Conservation (phyloP, 345 rosid genomes). For the Noccaea bulbosa region DNA sequence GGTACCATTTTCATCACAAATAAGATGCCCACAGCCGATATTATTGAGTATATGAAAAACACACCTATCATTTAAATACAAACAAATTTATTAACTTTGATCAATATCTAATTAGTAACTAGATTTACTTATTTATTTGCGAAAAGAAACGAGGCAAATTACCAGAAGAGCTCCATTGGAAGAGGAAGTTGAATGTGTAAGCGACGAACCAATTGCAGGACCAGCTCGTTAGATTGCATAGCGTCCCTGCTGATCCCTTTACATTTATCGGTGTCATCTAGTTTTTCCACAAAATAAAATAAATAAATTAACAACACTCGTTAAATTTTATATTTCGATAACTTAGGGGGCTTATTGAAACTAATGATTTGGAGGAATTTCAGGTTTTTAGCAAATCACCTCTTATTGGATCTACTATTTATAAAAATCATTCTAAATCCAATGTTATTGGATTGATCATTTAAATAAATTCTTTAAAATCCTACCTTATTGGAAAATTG, state of each 20-base stretch:
- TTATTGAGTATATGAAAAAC: constrained; percentile 59
- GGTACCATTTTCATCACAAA: constrained; percentile 73
- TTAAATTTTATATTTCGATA: background rate
- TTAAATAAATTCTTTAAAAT: too few relatives aligned
- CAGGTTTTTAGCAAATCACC: too few relatives aligned
- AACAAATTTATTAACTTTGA: background rate
- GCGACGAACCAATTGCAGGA: constrained; percentile 74
- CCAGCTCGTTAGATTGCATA: constrained; percentile 81
- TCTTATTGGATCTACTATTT: too few relatives aligned
- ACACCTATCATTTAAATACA: constrained; percentile 49
- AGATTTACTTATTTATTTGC: background rate
- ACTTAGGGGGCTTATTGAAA: too few relatives aligned
- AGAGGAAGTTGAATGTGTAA: constrained; percentile 63
- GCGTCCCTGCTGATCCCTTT: constrained; percentile 85
- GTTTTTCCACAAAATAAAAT: background rate
- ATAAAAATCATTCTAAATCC: too few relatives aligned
- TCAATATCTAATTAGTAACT: background rate
- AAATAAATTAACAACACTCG: background rate
- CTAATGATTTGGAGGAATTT: too few relatives aligned
- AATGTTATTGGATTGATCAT: too few relatives aligned
- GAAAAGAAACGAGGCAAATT: background rate
- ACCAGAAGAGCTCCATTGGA: constrained; percentile 40
- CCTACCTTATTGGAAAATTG: too few relatives aligned
- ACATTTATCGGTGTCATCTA: constrained; percentile 83
- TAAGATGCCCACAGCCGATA: constrained; percentile 63